phyloP scores from a whole-genome alignment of 495 filamentous ascomycete genomes.

The Penicillium daleae region DNA sequence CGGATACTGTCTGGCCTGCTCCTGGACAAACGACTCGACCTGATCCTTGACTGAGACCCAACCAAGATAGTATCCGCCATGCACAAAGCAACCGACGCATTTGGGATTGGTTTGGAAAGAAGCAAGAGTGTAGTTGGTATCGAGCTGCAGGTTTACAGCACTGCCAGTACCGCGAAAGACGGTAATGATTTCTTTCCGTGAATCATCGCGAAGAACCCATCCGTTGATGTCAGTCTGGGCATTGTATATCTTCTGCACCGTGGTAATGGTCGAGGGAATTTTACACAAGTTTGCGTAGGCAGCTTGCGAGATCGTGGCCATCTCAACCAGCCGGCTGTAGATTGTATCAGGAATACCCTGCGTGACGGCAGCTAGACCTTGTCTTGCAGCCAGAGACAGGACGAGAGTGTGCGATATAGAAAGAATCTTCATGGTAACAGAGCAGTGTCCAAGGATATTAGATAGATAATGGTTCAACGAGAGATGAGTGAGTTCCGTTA shows the following conservation, averaged over 20 bases:
- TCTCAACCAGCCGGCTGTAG: slow-evolving; percentile 12
- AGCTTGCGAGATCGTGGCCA: slow-evolving; percentile 15
- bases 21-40: slow-evolving; percentile 12
- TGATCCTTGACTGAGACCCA: slow-evolving; percentile 18
- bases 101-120: slow-evolving; percentile 12
- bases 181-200: slow-evolving; percentile 9
- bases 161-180: slow-evolving; percentile 16
- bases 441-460: neutral
- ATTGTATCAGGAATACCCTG: slow-evolving; percentile 8
- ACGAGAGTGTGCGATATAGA: neutral
- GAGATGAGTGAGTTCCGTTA: too few species aligned
- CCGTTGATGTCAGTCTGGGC: slow-evolving; percentile 16
- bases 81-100: slow-evolving; percentile 8
- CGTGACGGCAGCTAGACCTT: slow-evolving; percentile 6
- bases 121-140: slow-evolving; percentile 15
- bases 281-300: slow-evolving; percentile 15
- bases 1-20: slow-evolving; percentile 5
- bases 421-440: slow-evolving; percentile 9
- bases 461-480: too few species aligned
- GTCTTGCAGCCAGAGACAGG: slow-evolving; percentile 3
- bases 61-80: slow-evolving; percentile 17
- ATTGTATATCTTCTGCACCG: slow-evolving; percentile 13
- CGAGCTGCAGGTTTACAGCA: slow-evolving; percentile 11
- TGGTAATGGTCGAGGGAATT: slow-evolving; percentile 9
- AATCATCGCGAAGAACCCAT: slow-evolving; percentile 17